Evolutionary conservation across 2,329 filamentous ascomycete genomes (phyloP).

Genomic region (Metarhizium anisopliae): DNA sequence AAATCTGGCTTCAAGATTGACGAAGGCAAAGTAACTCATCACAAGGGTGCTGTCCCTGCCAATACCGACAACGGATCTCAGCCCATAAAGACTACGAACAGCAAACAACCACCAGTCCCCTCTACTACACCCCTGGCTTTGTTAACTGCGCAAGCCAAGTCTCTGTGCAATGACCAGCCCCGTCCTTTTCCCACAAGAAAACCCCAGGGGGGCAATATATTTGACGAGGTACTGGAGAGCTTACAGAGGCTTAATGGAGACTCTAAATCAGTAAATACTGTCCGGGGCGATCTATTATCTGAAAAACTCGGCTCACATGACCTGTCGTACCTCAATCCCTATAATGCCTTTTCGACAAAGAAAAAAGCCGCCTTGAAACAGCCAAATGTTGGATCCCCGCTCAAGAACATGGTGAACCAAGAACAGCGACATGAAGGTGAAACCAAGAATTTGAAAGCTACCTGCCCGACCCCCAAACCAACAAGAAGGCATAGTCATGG

Average conservation of each 20-base stretch:
- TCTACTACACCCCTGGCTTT: slow-evolving; percentile 15
- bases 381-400: slow-evolving; percentile 19
- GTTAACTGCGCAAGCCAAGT: slow-evolving; percentile 3
- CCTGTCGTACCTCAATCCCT: slow-evolving; percentile 14
- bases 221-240: slow-evolving; percentile 6
- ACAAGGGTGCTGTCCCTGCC: slow-evolving; percentile 1
- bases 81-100: neutral
- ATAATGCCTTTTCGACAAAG: slow-evolving; percentile 13
- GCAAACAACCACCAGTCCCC: slow-evolving; percentile 11
- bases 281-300: neutral
- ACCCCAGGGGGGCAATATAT: neutral
- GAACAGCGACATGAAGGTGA: neutral
- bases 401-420: slow-evolving; percentile 13
- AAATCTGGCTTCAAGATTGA: slow-evolving; percentile 20
- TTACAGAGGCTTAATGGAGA: neutral
- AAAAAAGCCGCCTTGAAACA: slow-evolving; percentile 8
- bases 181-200: neutral
- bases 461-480: neutral
- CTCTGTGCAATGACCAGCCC: slow-evolving; percentile 7
- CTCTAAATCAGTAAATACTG: neutral
- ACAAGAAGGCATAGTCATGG: neutral
- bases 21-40: slow-evolving; percentile 6
- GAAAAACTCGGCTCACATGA: neutral
- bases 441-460: neutral
- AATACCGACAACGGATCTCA: neutral